A percentile compares a stretch with the other conserved stretches of the same genome.
These are phyloP conservation scores for Purpureocillium takamizusanense DNA, from an alignment of 2,329 filamentous ascomycete genomes.

Conservation along the genomic window DNA sequence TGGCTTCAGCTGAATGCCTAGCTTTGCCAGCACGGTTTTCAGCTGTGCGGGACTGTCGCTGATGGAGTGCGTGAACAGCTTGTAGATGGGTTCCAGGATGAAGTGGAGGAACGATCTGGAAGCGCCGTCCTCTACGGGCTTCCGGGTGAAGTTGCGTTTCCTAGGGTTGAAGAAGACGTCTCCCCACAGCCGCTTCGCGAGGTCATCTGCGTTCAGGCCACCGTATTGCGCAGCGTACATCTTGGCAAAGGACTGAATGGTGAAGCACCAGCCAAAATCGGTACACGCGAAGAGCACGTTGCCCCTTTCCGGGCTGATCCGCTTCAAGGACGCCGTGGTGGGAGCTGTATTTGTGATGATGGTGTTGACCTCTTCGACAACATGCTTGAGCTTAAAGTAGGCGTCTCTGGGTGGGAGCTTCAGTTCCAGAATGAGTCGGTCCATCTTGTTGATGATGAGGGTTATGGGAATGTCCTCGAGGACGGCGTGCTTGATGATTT, in stretches of 20 bases:
- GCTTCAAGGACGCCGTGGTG: slow-evolving; percentile 65
- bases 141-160: slow-evolving; percentile 86
- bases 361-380: slow-evolving; percentile 97
- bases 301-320: slow-evolving; percentile 90
- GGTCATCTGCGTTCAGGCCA: slow-evolving; percentile 72
- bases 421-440: slow-evolving; percentile 85
- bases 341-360: slow-evolving; percentile 83
- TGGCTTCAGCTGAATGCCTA: slow-evolving; percentile 84
- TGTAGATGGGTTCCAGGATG: slow-evolving; percentile 93
- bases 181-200: slow-evolving; percentile 82
- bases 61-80: slow-evolving; percentile 90
- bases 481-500: slow-evolving; percentile 93
- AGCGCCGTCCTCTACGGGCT: slow-evolving; percentile 69
- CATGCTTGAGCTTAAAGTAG: slow-evolving; percentile 98
- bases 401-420: slow-evolving; percentile 91
- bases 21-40: slow-evolving; percentile 63
- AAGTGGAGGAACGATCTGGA: slow-evolving; percentile 90
- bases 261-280: slow-evolving; percentile 95
- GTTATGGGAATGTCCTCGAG: slow-evolving; percentile 83
- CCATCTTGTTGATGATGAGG: slow-evolving; percentile 94
- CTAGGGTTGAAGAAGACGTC: slow-evolving; percentile 92
- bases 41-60: slow-evolving; percentile 82
- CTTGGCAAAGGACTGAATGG: slow-evolving; percentile 83
- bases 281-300: slow-evolving; percentile 97
- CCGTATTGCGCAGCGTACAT: slow-evolving; percentile 91